Percentiles rank a stretch among this genome's conserved stretches.
Evolutionary conservation across 495 filamentous ascomycete species (phyloP).

Genomic region (Lindgomyces ingoldianus): DNA sequence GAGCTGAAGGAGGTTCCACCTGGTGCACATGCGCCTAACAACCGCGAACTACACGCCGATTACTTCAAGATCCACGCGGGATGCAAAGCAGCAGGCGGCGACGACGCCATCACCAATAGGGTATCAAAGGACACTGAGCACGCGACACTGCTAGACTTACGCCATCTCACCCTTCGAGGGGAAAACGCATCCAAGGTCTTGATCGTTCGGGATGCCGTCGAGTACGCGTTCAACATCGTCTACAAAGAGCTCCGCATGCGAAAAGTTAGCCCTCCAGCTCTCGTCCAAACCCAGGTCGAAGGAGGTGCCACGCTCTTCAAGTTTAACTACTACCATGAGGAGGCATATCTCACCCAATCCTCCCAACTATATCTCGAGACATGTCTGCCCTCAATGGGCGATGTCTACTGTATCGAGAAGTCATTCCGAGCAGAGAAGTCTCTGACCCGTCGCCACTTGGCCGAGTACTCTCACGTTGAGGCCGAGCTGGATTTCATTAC

Average conservation of each 20-base stretch:
- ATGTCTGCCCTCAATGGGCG: constrained; percentile 82
- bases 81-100: constrained; percentile 77
- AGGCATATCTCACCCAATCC: constrained; percentile 93
- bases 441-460: constrained; percentile 88
- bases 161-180: constrained; percentile 88
- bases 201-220: constrained; percentile 83
- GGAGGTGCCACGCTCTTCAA: constrained; percentile 93
- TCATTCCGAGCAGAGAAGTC: constrained; percentile 98
- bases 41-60: constrained; percentile 92
- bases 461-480: constrained; percentile 96
- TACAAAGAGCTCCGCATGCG: constrained; percentile 77
- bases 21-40: constrained; percentile 76
- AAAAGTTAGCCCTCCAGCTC: constrained; percentile 89
- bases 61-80: constrained; percentile 77
- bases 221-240: constrained; percentile 77
- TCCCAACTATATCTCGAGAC: constrained; percentile 99
- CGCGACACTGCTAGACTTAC: constrained; percentile 79
- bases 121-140: constrained; percentile 79
- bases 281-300: constrained; percentile 99
- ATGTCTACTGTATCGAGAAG: constrained; percentile 97
- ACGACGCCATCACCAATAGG: constrained; percentile 91
- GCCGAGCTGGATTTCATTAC: constrained; percentile 95
- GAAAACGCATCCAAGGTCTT: constrained; percentile 85
- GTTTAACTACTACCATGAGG: constrained; percentile 91
- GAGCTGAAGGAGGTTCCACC: constrained; percentile 83